Evolutionary conservation across 352 stramenopile genomes (phyloP).

Genomic region (Blastocystis sp.): DNA sequence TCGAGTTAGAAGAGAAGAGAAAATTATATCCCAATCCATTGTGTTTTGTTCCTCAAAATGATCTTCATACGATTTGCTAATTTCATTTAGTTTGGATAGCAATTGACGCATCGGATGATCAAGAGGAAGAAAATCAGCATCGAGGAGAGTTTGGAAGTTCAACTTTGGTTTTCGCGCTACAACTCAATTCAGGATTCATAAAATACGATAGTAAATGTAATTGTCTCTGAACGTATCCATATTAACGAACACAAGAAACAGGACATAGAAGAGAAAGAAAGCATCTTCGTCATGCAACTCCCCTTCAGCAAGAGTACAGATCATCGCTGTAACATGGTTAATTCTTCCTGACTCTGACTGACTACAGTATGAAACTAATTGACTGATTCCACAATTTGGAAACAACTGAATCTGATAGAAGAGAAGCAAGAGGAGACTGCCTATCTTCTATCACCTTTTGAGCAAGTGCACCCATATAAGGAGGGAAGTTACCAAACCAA

Average conservation of each 20-base stretch:
- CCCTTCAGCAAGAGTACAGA: background rate
- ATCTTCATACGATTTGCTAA: background rate
- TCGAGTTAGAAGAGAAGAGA: conserved; percentile 11
- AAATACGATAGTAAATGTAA: conserved; percentile 6
- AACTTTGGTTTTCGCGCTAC: background rate
- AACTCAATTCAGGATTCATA: background rate
- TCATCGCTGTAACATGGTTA: background rate
- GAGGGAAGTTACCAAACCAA: conserved; percentile 15
- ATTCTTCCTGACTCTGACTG: background rate
- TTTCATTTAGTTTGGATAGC: background rate
- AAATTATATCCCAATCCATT: conserved; percentile 33
- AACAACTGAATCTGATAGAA: background rate
- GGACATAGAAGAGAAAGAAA: conserved; percentile 24
- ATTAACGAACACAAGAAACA: conserved; percentile 19
- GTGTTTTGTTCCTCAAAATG: background rate
- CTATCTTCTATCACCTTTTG: conserved; percentile 1
- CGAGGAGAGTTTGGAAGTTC: background rate
- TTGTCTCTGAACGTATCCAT: background rate
- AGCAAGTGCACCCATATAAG: conserved; percentile 35
- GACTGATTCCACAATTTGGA: background rate
- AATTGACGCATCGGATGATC: conserved; percentile 28
- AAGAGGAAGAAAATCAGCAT: background rate
- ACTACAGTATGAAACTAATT: background rate
- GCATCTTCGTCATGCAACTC: background rate
- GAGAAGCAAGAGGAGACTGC: background rate